phyloP scores from a whole-genome alignment of 1,139 yeast genomes.

The Debaryomyces sp. region DNA sequence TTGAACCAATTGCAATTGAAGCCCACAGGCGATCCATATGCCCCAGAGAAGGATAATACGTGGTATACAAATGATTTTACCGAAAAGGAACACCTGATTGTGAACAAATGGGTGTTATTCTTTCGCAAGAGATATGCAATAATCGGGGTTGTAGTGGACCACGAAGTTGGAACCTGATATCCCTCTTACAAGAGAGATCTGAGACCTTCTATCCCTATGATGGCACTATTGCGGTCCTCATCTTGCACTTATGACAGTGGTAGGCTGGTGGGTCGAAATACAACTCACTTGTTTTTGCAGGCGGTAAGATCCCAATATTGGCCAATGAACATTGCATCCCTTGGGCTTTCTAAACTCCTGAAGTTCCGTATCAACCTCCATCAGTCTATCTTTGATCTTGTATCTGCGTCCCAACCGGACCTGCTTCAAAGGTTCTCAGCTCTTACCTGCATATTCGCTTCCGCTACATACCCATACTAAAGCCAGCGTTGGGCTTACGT shows the following conservation, averaged over 20 bases:
- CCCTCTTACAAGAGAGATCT: too few species aligned
- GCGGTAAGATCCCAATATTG: not conserved
- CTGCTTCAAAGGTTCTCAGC: not conserved
- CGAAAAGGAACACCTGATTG: slow-evolving; percentile 50
- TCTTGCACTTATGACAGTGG: too few species aligned
- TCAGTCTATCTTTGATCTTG: not conserved
- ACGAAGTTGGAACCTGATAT: slow-evolving; percentile 14
- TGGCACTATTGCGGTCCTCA: too few species aligned
- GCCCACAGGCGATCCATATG: slow-evolving; percentile 17
- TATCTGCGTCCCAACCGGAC: not conserved
- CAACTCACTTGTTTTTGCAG: not conserved
- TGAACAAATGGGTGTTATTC: slow-evolving; percentile 61
- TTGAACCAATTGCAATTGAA: slow-evolving; percentile 47
- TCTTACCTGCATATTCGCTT: not conserved
- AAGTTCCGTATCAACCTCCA: too few species aligned
- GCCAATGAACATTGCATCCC: too few species aligned
- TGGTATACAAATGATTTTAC: slow-evolving; percentile 54
- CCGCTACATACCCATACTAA: not conserved
- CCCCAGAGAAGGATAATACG: slow-evolving; percentile 26
- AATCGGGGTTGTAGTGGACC: slow-evolving; percentile 40
- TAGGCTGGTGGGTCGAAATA: not conserved
- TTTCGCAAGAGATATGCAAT: slow-evolving; percentile 52
- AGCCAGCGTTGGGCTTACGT: not conserved
- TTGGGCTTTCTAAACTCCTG: too few species aligned
- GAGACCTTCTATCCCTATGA: not conserved